Base-by-base conservation (phyloP, 2,329 filamentous ascomycete genomes). In the Fusarium luffae region DNA sequence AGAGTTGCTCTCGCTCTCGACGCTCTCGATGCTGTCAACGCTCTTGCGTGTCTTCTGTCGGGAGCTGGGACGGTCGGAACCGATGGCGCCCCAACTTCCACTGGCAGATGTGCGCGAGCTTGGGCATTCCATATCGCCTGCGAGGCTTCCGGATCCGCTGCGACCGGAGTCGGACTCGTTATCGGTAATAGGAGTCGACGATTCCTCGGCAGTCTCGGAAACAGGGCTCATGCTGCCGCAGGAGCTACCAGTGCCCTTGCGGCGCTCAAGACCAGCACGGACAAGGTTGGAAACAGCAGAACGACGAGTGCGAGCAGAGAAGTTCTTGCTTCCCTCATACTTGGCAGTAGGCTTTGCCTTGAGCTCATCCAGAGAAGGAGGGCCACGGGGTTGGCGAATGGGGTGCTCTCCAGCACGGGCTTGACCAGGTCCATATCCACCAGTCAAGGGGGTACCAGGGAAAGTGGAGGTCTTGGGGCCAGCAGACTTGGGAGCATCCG, bases 261-360 rank as follows among this genome's bases (percentile, higher is more conserved):
- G 93, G 63, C 96, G 92, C 77, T 94, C 93, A 68, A 96, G 87
- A 18, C 95, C 94, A 56, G 95, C 95, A 70, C 93, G 92, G 66
- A 98, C 93, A 51, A 99, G 88, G 78, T 94, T 98, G 83, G 94
- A 90, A 46, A 99, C 90, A 27, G 96, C 96, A 74, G 92, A 94
- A 70, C 95, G 93, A 64, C 96, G 93, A 76, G 97, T 94, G 66
- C 96, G 94, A 59, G 94, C 90, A 13, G 92, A 92, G 82, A 99
- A 99, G 84, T 99, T 99, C 88, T 98, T 91, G 89, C 95, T 98
- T 25, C 95, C 96, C 79, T 98, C 95, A 69, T 95, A 89, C 83
- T 94, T 97, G 72, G 93, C 90, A 11, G 95, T 98, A 3, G 96
- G 96, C 82, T 94, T 96, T 21, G 91, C 87, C 76, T 91, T 89